Conservation (phyloP, 495 filamentous ascomycete genomes). For the Parathielavia hyrcaniae region DNA sequence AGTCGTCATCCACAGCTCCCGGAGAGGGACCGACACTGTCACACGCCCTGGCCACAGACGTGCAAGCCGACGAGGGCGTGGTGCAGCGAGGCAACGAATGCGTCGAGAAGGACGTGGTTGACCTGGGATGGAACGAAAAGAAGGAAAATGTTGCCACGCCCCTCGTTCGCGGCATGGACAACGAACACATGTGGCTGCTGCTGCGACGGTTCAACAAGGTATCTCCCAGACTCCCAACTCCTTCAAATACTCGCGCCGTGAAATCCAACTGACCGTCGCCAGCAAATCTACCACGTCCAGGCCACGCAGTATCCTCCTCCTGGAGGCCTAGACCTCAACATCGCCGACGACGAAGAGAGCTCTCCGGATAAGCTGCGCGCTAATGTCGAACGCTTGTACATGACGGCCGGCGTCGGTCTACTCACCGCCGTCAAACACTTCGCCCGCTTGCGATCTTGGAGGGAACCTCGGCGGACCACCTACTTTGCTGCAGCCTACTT, state of each 20-base stretch:
- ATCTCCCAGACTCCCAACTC: neutral
- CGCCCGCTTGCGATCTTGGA: conserved; percentile 71
- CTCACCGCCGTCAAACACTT: conserved; percentile 66
- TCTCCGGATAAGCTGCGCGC: conserved; percentile 78
- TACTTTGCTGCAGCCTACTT: conserved; percentile 65
- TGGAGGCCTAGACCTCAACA: conserved; percentile 67
- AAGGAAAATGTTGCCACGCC: conserved; percentile 52
- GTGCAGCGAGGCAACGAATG: conserved; percentile 32
- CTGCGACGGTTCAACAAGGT: conserved; percentile 82
- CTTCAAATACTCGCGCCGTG: neutral
- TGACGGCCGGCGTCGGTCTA: conserved; percentile 66
- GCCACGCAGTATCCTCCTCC: conserved; percentile 47
- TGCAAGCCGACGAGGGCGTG: conserved; percentile 32
- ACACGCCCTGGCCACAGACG: conserved; percentile 33
- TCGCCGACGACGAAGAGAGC: conserved; percentile 76
- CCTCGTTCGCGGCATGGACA: conserved; percentile 66
- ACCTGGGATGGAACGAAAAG: conserved; percentile 70
- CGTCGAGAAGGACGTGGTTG: conserved; percentile 49
- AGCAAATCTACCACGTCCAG: conserved; percentile 90
- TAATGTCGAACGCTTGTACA: conserved; percentile 79
- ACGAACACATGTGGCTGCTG: conserved; percentile 79
- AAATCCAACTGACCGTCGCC: neutral
- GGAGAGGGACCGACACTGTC: conserved; percentile 34
- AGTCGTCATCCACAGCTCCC: conserved; percentile 16
- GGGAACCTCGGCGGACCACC: conserved; percentile 61